phyloP scores from a whole-genome alignment of 2,329 filamentous ascomycete species.

The Arthrobotrys sphaeroides region DNA sequence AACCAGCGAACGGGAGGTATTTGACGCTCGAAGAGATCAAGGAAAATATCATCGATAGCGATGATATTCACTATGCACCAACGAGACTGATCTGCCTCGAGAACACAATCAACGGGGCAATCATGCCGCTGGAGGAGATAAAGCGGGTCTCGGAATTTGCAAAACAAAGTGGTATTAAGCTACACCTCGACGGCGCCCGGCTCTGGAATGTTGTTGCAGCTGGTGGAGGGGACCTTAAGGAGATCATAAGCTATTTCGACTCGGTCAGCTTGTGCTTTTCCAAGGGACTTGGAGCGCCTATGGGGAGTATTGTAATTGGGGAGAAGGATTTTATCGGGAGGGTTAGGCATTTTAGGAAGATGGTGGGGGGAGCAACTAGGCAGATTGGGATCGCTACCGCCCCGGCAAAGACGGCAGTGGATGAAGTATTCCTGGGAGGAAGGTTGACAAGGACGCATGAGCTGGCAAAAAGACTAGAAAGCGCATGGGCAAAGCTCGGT shows the following conservation, averaged over 20 bases:
- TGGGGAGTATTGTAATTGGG: constrained; percentile 62
- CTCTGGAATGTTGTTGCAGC: constrained; percentile 66
- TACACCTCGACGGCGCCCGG: constrained; percentile 67
- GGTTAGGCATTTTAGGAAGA: constrained; percentile 67
- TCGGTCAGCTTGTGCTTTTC: constrained; percentile 66
- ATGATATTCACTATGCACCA: constrained; percentile 62
- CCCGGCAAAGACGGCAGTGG: constrained; percentile 77
- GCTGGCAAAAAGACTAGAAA: constrained; percentile 71
- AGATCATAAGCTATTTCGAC: constrained; percentile 63
- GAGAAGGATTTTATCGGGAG: constrained; percentile 43
- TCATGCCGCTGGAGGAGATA: constrained; percentile 61
- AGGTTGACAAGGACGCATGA: constrained; percentile 70
- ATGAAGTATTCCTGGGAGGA: constrained; percentile 79
- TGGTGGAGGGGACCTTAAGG: constrained; percentile 60
- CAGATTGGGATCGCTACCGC: constrained; percentile 80
- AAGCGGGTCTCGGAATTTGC: constrained; percentile 60
- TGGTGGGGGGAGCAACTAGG: constrained; percentile 79
- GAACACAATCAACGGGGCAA: constrained; percentile 61
- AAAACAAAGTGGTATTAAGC: constrained; percentile 60
- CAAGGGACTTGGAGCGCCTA: constrained; percentile 67
- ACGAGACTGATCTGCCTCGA: constrained; percentile 63
- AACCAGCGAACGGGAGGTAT: constrained; percentile 61
- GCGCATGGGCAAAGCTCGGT: constrained; percentile 74
- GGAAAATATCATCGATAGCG: constrained; percentile 61
- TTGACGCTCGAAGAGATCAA: constrained; percentile 64